A percentile compares a stretch with the other conserved stretches of the same genome.
Conservation (phyloP, 345 rosid species). For the Eucalyptus urophylla region DNA sequence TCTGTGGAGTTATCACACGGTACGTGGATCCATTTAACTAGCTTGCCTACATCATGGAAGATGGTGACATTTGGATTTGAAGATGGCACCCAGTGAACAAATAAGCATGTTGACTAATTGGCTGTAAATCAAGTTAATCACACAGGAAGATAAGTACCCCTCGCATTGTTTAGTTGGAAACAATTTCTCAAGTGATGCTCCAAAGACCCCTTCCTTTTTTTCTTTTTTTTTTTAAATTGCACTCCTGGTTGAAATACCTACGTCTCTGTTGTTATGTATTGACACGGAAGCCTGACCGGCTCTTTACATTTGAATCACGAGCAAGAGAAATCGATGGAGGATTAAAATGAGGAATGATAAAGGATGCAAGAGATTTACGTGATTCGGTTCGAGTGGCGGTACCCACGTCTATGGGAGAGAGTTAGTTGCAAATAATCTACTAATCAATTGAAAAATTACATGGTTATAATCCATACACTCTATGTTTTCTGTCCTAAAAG, state of each 20-base stretch:
- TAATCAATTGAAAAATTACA: background rate
- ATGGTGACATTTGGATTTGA: background rate
- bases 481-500: background rate
- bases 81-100: background rate
- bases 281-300: background rate
- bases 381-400: background rate
- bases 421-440: background rate
- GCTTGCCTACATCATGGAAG: background rate
- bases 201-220: background rate
- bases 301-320: background rate
- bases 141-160: background rate
- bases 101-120: background rate
- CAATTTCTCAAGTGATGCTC: background rate
- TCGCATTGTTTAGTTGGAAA: background rate
- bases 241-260: background rate
- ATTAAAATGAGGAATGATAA: background rate
- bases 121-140: background rate
- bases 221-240: background rate
- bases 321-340: background rate
- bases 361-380: rapidly evolving
- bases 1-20: background rate
- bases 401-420: rapidly evolving
- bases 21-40: background rate
- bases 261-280: background rate
- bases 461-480: background rate